Base-by-base conservation (phyloP, 176 grass and related monocot genomes). In the Pharus latifolius region DNA sequence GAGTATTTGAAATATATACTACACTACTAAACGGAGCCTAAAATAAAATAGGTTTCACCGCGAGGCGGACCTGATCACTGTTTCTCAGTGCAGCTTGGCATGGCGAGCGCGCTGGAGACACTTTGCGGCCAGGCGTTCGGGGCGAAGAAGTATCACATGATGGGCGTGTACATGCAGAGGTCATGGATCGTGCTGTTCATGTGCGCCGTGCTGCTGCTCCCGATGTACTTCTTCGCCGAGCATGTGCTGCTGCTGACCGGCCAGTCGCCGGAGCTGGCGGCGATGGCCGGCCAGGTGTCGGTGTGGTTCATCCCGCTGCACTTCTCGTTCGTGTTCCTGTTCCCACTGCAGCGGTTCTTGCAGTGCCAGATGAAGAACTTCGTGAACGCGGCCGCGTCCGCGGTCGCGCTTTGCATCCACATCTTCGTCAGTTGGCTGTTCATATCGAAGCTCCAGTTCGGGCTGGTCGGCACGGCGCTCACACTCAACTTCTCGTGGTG, bases 401-500 rank as follows among this genome's bases (percentile, higher is more conserved):
- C 65, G 17, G 43, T 56, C 34, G 86, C 88, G 44, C 77, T 97
- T 5, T 32, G 29, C 14, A 15, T 97, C 49, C 93, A 97, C 70
- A 0, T 92, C 74, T 43, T 87, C 64, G 37, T 85, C 60, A 92
- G 72, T 54, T 97, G 93, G 93, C 80, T 97, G 69, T 74, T 89
- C 60, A 49, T 97, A 26, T 56, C 86, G 3, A 70, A 26, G 70
- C 19, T 83, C 26, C 77, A 45, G 22, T 90, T 89, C 79, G 93
- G 93, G 2, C 77, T 97, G 54, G 65, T 82, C 29, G 89, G 93
- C 75, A 87, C 74, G 60, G 86, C 89, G 1, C 45, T 84, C 59
- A 97, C 93, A 2, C 88, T 97, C 74, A 92, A 92, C 83, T 92
- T 97, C 83, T 97, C 93, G 0, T 97, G 89, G 93, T 97, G 93